A percentile compares a stretch with the other conserved stretches of the same genome.
Conservation (phyloP, 2,329 filamentous ascomycete genomes). For the Chrysosporium keratinophilum region DNA sequence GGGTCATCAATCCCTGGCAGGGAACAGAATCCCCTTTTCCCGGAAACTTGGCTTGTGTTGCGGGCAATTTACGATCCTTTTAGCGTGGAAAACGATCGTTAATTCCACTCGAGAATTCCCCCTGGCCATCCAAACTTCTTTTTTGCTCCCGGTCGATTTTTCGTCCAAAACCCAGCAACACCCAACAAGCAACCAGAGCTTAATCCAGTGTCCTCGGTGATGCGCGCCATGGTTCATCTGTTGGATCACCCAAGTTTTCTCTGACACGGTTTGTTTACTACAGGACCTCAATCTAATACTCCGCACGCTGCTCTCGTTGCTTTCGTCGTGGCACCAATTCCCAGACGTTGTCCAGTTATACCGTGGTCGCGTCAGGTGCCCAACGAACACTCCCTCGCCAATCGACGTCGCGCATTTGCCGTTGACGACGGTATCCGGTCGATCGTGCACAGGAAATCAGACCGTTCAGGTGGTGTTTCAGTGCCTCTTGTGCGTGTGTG, state of each 20-base stretch:
- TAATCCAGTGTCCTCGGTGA: constrained; percentile 8
- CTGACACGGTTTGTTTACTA: constrained; percentile 22
- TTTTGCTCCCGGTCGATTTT: constrained; percentile 4
- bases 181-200: background rate
- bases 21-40: background rate
- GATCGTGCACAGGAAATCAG: background rate
- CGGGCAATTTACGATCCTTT: constrained; percentile 2
- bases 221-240: constrained; percentile 28
- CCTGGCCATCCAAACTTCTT: constrained; percentile 2
- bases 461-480: background rate
- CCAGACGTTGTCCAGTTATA: constrained; percentile 5
- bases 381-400: constrained; percentile 9
- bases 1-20: background rate
- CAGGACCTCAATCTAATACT: background rate
- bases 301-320: constrained; percentile 13
- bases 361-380: constrained; percentile 17
- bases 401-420: constrained; percentile 7
- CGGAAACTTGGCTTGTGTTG: background rate
- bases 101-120: background rate
- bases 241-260: constrained; percentile 24
- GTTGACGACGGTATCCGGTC: constrained; percentile 1
- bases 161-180: constrained; percentile 1
- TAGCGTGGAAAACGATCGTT: background rate
- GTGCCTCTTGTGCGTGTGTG: constrained; percentile 17
- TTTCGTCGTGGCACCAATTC: constrained; percentile 11